Evolutionary conservation across 495 filamentous ascomycete genomes (phyloP).

Genomic region (Penicillium lagena): DNA sequence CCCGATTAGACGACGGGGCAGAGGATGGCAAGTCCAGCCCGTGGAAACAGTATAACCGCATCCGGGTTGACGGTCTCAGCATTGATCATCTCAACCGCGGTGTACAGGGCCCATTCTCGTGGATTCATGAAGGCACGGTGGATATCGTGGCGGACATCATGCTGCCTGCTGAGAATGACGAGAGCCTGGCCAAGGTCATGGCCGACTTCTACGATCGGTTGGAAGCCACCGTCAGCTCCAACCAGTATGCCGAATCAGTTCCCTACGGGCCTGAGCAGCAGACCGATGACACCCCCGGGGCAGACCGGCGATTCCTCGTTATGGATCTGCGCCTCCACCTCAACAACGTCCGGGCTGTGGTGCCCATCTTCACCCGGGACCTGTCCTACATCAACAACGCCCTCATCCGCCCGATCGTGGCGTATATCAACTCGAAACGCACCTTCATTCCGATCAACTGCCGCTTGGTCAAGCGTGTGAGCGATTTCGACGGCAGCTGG

Average conservation of each 20-base stretch:
- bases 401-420: slow-evolving; percentile 92
- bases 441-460: slow-evolving; percentile 95
- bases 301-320: slow-evolving; percentile 66
- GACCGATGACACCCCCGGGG: slow-evolving; percentile 14
- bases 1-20: slow-evolving; percentile 43
- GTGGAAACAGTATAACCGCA: slow-evolving; percentile 90
- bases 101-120: slow-evolving; percentile 89
- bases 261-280: slow-evolving; percentile 3
- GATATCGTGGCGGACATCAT: slow-evolving; percentile 95
- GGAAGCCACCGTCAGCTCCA: slow-evolving; percentile 82
- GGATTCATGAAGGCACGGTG: slow-evolving; percentile 94
- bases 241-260: slow-evolving; percentile 36
- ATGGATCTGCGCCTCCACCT: slow-evolving; percentile 88
- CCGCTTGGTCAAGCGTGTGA: slow-evolving; percentile 78
- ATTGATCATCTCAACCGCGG: slow-evolving; percentile 96
- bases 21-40: slow-evolving; percentile 43
- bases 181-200: slow-evolving; percentile 85
- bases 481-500: slow-evolving; percentile 95
- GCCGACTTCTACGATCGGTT: slow-evolving; percentile 90
- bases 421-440: slow-evolving; percentile 90
- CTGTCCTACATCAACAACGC: slow-evolving; percentile 95
- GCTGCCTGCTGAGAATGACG: slow-evolving; percentile 80
- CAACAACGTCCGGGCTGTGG: slow-evolving; percentile 84
- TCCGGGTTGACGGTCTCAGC: slow-evolving; percentile 86
- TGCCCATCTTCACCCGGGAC: slow-evolving; percentile 85